Conservation (phyloP, 495 filamentous ascomycete species). For the Podospora pseudopauciseta region DNA sequence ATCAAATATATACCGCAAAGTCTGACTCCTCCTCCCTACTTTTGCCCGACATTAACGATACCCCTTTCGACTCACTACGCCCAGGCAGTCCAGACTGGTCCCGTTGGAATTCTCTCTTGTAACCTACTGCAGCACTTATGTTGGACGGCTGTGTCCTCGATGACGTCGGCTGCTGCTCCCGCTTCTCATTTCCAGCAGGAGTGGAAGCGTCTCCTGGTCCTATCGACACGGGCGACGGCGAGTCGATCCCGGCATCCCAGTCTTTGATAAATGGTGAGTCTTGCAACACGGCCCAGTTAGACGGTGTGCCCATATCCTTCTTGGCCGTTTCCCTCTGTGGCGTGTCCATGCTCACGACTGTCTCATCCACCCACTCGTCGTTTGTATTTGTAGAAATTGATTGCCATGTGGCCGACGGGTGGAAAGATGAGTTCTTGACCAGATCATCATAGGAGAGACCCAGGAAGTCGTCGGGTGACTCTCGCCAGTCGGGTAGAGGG, state of each 20-base stretch:
- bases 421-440: slow-evolving; percentile 22
- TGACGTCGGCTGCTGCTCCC: background rate
- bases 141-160: background rate
- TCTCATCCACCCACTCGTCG: slow-evolving; percentile 22
- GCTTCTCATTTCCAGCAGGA: background rate
- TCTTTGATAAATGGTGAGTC: slow-evolving; percentile 22
- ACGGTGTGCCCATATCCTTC: background rate
- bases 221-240: background rate
- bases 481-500: slow-evolving; percentile 7
- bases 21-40: slow-evolving; percentile 21
- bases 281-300: slow-evolving; percentile 21
- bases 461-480: slow-evolving; percentile 22
- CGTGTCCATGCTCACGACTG: slow-evolving; percentile 15
- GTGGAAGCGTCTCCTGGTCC: background rate
- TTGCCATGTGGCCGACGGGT: slow-evolving; percentile 23
- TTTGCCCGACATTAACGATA: slow-evolving; percentile 9
- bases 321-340: background rate
- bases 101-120: slow-evolving; percentile 1
- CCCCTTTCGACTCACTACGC: slow-evolving; percentile 13
- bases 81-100: slow-evolving; percentile 2
- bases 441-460: slow-evolving; percentile 37
- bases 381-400: slow-evolving; percentile 10
- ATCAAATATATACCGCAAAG: slow-evolving; percentile 27
- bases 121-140: background rate
- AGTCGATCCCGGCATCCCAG: slow-evolving; percentile 5